Percentiles rank a stretch among this genome's conserved stretches.
phyloP scores from a whole-genome alignment of 768 basidiomycete genomes.

The Rhodotorula paludigena region DNA sequence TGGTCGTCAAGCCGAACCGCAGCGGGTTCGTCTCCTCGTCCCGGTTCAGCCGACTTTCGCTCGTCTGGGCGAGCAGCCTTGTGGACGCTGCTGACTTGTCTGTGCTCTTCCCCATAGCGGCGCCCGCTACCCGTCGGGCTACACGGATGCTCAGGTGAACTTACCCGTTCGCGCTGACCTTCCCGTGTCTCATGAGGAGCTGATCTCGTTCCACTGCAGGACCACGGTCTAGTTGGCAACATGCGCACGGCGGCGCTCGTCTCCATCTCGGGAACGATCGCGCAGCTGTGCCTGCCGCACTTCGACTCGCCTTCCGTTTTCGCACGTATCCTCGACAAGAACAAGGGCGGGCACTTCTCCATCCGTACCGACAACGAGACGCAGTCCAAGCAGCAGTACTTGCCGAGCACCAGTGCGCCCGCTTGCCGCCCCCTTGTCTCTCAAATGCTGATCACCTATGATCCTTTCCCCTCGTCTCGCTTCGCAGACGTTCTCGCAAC shows the following conservation, averaged over 20 bases:
- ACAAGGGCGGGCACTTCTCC: constrained; percentile 42
- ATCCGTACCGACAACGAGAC: constrained; percentile 32
- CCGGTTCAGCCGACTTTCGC: neutral
- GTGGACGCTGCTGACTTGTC: too few relatives aligned
- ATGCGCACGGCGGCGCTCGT: constrained; percentile 32
- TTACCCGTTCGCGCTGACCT: too few relatives aligned
- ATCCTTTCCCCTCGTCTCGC: neutral
- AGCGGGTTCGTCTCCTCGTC: neutral
- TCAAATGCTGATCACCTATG: too few relatives aligned
- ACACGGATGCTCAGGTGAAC: too few relatives aligned
- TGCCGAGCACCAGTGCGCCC: constrained; percentile 8
- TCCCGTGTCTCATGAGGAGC: neutral
- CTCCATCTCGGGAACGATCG: constrained; percentile 34
- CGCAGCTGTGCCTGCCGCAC: constrained; percentile 36
- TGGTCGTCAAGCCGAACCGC: constrained; percentile 28
- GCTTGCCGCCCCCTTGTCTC: too few relatives aligned
- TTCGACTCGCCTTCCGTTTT: constrained; percentile 38
- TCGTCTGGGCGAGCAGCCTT: too few relatives aligned
- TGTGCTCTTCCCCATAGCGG: too few relatives aligned
- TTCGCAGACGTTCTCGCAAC: constrained; percentile 39
- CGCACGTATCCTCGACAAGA: constrained; percentile 42
- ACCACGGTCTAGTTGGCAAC: constrained; percentile 35
- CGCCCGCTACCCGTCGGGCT: neutral
- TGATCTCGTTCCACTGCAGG: constrained; percentile 8
- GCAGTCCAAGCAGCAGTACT: constrained; percentile 40